Base-by-base conservation (phyloP, 2,329 filamentous ascomycete species). In the Alternaria gansuensis region DNA sequence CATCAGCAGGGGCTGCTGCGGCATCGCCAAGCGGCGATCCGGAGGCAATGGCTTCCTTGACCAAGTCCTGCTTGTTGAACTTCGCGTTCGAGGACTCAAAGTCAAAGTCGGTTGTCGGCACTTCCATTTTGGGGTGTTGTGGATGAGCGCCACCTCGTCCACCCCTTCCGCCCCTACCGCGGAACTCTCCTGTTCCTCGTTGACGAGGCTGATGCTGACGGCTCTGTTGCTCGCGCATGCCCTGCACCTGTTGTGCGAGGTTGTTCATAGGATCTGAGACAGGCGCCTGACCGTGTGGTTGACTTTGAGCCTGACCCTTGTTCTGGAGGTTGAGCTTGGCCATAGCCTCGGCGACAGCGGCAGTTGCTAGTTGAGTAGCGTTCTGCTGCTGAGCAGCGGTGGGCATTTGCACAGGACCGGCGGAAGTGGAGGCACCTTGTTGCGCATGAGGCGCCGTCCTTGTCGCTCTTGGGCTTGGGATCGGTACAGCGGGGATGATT, bases 51-150 rank as follows among this genome's bases (percentile, higher is more conserved):
- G 91, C 93, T 77, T 97, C 92, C 80, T 97, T 97, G 37, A 91
- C 90, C 44, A 96, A 78, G 68, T 94, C 91, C 69, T 92, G 88
- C 80, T 96, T 90, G 81, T 92, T 94, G 82, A 96, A 96, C 77
- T 93, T 95, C 48, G 91, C 91, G 75, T 96, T 96, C 28, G 91
- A 84, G 14, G 85, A 86, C 67, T 90, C 90, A 73, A 99, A 99
- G 73, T 99, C 94, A 70, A 93, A 99, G 74, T 98, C 95, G 1
- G 91, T 88, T 46, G 90, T 87, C 0, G 95, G 95, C 3, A 99
- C 91, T 52, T 97, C 93, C 31, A 98, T 87, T 80, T 92, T 95
- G 48, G 83, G 80, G 58, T 81, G 80, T 46, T 63, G 67, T 13
- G 60, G 26, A 43, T 70, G 66, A 44, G 44, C 50, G 40, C 77